Percentiles rank a stretch among this genome's conserved stretches.
These are phyloP conservation scores for Aspergillus japonicus DNA, from an alignment of 2,329 filamentous ascomycete genomes.

Conservation along the genomic window DNA sequence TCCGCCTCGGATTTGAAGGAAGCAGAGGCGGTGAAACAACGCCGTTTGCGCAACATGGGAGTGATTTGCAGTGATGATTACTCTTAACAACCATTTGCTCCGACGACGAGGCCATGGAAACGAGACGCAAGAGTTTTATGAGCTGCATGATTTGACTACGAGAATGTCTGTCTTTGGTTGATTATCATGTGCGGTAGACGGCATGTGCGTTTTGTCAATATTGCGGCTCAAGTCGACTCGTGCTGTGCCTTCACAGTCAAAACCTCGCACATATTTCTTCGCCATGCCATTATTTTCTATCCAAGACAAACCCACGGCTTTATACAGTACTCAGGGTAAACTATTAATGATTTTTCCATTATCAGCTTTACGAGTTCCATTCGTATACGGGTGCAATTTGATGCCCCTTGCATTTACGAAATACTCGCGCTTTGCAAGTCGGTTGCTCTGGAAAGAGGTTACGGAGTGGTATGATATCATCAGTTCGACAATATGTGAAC, in stretches of 20 bases:
- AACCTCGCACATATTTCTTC: slow-evolving; percentile 12
- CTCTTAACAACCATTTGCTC: slow-evolving; percentile 15
- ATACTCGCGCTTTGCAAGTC: background rate
- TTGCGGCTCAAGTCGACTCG: slow-evolving; percentile 5
- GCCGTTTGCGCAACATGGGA: background rate
- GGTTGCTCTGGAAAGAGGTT: background rate
- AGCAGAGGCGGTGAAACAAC: background rate
- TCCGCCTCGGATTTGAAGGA: background rate
- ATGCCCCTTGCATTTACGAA: background rate
- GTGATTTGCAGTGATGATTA: background rate
- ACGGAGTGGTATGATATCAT: background rate
- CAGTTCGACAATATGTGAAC: background rate
- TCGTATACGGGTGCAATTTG: background rate
- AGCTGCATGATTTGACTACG: slow-evolving; percentile 31
- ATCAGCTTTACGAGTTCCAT: background rate
- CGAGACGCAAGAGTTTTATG: slow-evolving; percentile 33
- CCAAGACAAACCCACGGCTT: slow-evolving; percentile 21
- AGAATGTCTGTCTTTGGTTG: slow-evolving; percentile 15
- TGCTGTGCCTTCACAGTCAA: slow-evolving; percentile 9
- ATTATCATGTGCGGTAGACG: background rate
- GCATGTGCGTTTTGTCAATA: slow-evolving; percentile 5
- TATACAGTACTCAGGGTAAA: slow-evolving; percentile 39
- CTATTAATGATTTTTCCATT: slow-evolving; percentile 29
- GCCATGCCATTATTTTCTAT: slow-evolving; percentile 14
- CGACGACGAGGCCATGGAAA: slow-evolving; percentile 30